A percentile compares a stretch with the other conserved stretches of the same genome.
Evolutionary conservation across 345 rosid genomes (phyloP).

Genomic region (Ceriops decandra): DNA sequence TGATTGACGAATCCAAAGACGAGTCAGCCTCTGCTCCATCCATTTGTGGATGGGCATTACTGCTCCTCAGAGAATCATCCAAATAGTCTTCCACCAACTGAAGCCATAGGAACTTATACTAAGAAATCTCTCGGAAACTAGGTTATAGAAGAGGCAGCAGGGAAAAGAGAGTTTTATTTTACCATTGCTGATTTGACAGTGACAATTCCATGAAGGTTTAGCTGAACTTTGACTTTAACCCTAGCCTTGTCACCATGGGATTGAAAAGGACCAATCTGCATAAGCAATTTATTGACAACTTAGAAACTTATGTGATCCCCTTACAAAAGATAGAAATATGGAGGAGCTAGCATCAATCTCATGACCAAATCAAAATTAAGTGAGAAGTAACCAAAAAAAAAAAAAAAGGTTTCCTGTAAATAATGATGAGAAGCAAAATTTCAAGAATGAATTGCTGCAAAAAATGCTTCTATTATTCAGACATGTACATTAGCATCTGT

Average conservation of each 20-base stretch:
- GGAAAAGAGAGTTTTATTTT: conserved; percentile 18
- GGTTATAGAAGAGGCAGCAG: not conserved
- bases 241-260: conserved; percentile 44
- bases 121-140: conserved; percentile 3
- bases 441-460: too few species aligned
- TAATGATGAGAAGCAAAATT: too few species aligned
- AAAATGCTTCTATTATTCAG: too few species aligned
- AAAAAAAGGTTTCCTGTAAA: too few species aligned
- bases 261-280: conserved; percentile 73
- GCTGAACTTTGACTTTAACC: conserved; percentile 58
- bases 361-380: not conserved
- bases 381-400: too few species aligned
- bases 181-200: conserved; percentile 57
- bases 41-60: conserved; percentile 8
- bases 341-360: conserved; percentile 6
- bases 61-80: conserved; percentile 28
- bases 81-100: conserved; percentile 46
- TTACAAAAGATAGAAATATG: not conserved
- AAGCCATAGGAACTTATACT: conserved; percentile 11
- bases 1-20: conserved; percentile 19
- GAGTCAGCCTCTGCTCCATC: conserved; percentile 25
- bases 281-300: conserved; percentile 1
- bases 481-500: too few species aligned
- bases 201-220: conserved; percentile 71
- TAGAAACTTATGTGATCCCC: conserved; percentile 6